Percentiles rank a stretch among this genome's conserved stretches.
These are phyloP conservation scores for Niveomyces coronatus DNA, from an alignment of 2,329 filamentous ascomycete genomes.

Conservation along the genomic window DNA sequence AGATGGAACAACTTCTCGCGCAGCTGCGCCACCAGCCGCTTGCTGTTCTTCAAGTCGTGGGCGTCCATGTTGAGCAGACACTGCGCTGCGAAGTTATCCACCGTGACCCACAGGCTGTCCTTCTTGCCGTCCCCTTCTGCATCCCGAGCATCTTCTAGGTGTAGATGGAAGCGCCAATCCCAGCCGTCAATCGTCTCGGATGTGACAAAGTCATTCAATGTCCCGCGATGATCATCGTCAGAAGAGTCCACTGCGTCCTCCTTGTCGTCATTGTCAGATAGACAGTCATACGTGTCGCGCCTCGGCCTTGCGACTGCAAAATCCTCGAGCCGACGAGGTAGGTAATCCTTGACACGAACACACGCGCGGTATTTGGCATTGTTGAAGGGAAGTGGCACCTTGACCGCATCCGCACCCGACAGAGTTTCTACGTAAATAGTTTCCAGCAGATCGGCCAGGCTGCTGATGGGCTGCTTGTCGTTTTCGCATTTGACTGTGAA, in stretches of 20 bases:
- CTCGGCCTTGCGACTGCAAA: conserved; percentile 47
- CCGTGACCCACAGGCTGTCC: conserved; percentile 53
- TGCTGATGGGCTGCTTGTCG: conserved; percentile 22
- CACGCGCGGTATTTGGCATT: conserved; percentile 60
- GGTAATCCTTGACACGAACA: conserved; percentile 75
- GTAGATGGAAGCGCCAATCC: conserved; percentile 78
- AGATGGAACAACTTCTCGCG: conserved; percentile 64
- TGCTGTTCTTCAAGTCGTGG: conserved; percentile 44
- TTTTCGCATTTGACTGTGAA: conserved; percentile 39
- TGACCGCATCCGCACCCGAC: conserved; percentile 26
- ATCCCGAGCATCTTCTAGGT: conserved; percentile 58
- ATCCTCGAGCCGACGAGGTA: conserved; percentile 57
- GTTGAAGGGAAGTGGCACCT: conserved; percentile 55
- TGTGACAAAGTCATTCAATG: conserved; percentile 15
- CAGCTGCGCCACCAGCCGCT: conserved; percentile 38
- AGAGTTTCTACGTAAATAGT: conserved; percentile 30
- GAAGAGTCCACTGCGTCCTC: conserved; percentile 13
- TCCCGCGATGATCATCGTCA: conserved; percentile 15
- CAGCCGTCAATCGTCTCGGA: conserved; percentile 33
- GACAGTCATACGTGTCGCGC: conserved; percentile 34
- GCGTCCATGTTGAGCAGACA: conserved; percentile 39
- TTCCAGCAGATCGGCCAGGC: conserved; percentile 30
- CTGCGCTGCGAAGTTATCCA: conserved; percentile 48
- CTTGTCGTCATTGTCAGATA: conserved; percentile 34
- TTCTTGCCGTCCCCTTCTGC: conserved; percentile 21